These are phyloP conservation scores for Mycena latifolia DNA, from an alignment of 768 basidiomycete genomes.

Conservation along the genomic window DNA sequence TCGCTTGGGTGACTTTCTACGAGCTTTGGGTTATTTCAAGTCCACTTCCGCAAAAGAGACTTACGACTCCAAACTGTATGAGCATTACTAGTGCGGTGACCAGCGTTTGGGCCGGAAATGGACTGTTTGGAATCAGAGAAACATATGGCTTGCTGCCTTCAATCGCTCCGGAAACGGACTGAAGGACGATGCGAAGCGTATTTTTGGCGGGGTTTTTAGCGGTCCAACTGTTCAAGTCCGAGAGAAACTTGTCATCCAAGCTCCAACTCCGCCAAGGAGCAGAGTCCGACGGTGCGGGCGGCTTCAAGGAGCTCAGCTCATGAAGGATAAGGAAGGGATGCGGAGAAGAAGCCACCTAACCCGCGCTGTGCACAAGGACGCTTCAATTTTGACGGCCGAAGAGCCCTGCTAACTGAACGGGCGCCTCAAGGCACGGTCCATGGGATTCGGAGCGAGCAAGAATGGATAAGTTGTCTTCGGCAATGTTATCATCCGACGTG, in stretches of 20 bases:
- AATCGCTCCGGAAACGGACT: no score
- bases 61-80: neutral
- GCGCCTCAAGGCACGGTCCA: no score
- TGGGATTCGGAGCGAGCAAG: no score
- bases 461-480: no score
- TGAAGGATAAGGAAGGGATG: neutral
- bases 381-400: no score
- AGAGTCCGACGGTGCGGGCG: neutral
- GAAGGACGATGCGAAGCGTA: neutral
- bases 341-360: neutral
- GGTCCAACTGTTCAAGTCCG: slow-evolving; percentile 1
- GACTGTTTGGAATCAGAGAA: no score
- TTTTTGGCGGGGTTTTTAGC: neutral
- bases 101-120: no score
- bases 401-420: no score
- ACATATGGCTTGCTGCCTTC: no score
- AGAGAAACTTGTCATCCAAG: neutral
- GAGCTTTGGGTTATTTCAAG: neutral
- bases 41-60: neutral
- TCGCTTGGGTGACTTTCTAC: slow-evolving; percentile 1
- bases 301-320: neutral
- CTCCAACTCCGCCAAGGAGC: neutral
- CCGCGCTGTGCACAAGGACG: no score
- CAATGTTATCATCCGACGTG: no score
- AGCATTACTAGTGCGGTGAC: neutral